Evolutionary conservation across 345 rosid species (phyloP).

Genomic region (Heritiera fomes): DNA sequence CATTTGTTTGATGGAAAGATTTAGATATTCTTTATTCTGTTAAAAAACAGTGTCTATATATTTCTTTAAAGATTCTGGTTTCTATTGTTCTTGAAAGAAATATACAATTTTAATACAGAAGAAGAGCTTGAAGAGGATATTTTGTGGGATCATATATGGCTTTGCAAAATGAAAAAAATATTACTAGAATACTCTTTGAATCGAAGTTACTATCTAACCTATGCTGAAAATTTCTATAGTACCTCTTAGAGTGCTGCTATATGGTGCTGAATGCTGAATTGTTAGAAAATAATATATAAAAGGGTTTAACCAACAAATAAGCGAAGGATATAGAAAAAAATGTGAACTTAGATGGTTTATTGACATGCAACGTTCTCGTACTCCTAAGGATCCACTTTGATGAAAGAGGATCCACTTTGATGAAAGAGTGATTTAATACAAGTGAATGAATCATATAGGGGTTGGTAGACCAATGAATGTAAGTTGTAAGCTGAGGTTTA

Average conservation of each 20-base stretch:
- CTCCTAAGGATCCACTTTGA: neutral
- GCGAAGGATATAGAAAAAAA: neutral
- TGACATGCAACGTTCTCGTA: neutral
- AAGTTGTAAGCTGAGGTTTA: neutral
- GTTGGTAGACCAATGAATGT: neutral
- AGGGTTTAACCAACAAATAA: neutral
- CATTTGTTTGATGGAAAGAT: neutral
- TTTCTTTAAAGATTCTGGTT: neutral
- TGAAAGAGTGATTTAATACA: neutral
- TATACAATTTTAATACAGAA: neutral
- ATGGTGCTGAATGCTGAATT: conserved; percentile 2
- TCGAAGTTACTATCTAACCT: neutral
- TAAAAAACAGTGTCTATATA: neutral
- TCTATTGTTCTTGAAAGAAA: neutral
- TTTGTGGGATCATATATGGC: neutral
- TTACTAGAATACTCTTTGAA: neutral
- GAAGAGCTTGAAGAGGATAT: neutral
- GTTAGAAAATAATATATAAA: neutral
- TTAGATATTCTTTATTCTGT: conserved; percentile 4
- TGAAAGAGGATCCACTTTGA: neutral
- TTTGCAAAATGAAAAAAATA: neutral
- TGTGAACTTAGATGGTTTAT: neutral
- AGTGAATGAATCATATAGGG: neutral
- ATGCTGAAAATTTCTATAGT: neutral
- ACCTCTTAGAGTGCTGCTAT: neutral